Base-by-base conservation (phyloP, 371 early-diverging fungal species). In the Aphelidium insulamus region DNA sequence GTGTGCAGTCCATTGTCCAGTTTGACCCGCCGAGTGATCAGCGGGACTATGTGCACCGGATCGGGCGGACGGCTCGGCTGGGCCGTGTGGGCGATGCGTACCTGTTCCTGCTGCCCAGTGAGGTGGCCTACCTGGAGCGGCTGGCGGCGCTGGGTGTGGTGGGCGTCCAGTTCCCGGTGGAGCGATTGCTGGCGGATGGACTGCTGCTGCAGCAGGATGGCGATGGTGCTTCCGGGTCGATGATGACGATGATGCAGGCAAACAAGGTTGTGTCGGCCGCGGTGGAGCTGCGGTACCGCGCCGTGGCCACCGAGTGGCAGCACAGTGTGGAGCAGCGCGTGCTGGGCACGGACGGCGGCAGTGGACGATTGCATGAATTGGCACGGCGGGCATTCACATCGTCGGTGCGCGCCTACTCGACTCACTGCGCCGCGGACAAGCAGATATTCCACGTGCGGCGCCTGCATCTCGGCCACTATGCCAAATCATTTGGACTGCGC, bases 51-150 rank as follows among this genome's bases (percentile, higher is more conserved):
- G 77, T 95, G 22, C 99, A 99, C 58, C 74, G 98, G 44, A 78
- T 80, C 11, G 99, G 99, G 18, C 73, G 99, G 30, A 99, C 98
- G n/a, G 99, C 97, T 21, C 74, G 97, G 44, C 50, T 85, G 17
- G 88, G 86, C 26, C 63, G 73, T 28, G 63, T 64, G 8, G 97
- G 97, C 37, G 64, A 66, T 33, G 84, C 90, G 0, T 41, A 68
- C 10, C 31, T 86, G 25, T 82, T 91, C 43, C 50, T 92, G 10
- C 40, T 85, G 37, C 92, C 91, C 7, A 70, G 73, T 47, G 92
- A 95, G 52, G 62, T 57, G 48, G 77, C 66, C 32, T 91, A 88
- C 40, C 33, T 91, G 15, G 61, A 67, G 31, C 39, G 78, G 30
- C 57, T 94, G 27, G 67, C 66, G 8, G 64, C 62, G 9, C 69